Evolutionary conservation across 1,139 yeast genomes (phyloP).

Genomic region (Nematodospora anomalae): DNA sequence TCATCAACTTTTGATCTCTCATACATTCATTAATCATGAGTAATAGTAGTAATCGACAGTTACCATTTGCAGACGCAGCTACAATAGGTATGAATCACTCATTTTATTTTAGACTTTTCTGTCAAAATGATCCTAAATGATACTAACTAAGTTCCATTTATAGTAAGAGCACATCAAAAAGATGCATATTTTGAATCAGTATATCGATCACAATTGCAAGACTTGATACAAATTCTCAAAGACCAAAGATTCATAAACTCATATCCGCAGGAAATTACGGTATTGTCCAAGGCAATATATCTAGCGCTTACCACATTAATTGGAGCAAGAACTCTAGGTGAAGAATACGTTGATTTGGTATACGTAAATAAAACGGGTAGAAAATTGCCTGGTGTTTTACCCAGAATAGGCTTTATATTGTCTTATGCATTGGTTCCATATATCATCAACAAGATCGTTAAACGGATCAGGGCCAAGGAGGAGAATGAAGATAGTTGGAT

Average conservation of each 20-base stretch:
- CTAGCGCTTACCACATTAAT: conserved; percentile 68
- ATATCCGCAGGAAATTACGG: conserved; percentile 62
- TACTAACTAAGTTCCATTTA: conserved; percentile 7
- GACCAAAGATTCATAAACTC: conserved; percentile 72
- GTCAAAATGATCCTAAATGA: not conserved
- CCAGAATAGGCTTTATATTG: conserved; percentile 52
- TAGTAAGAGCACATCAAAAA: conserved; percentile 82
- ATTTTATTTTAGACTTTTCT: not conserved
- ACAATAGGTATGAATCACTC: conserved; percentile 41
- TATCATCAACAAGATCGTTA: conserved; percentile 35
- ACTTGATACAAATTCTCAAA: conserved; percentile 52
- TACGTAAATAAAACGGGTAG: conserved; percentile 59
- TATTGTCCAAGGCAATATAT: conserved; percentile 59
- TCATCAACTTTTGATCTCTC: too few relatives aligned
- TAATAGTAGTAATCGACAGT: conserved; percentile 20
- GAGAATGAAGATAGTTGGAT: conserved; percentile 18
- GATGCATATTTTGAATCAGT: conserved; percentile 70
- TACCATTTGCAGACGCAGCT: conserved; percentile 51
- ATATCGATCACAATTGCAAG: conserved; percentile 55
- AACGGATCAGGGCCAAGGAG: conserved; percentile 26
- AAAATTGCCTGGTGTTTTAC: conserved; percentile 47
- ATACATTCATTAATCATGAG: conserved; percentile 6
- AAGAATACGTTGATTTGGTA: conserved; percentile 85
- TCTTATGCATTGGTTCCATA: conserved; percentile 62
- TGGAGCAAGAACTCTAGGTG: conserved; percentile 86